Conservation (phyloP, 371 early-diverging fungal species). For the Lichtheimia corymbifera region DNA sequence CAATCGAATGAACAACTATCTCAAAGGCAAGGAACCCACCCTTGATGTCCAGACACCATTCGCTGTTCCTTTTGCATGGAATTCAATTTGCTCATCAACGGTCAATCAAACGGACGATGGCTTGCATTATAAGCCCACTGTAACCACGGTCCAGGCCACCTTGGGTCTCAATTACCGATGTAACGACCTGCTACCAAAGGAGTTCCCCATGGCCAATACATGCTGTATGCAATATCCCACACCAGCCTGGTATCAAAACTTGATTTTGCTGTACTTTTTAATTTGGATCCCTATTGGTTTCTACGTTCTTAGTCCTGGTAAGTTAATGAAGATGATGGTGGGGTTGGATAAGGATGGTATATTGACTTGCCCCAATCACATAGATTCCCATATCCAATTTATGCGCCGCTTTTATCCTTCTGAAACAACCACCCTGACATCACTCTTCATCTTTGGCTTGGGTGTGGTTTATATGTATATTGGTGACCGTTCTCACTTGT, state of each 20-base stretch:
- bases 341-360: background rate
- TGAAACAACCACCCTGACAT: conserved; percentile 33
- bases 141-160: conserved; percentile 52
- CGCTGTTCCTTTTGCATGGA: conserved; percentile 57
- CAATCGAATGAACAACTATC: conserved; percentile 56
- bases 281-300: conserved; percentile 52
- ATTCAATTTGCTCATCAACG: conserved; percentile 38
- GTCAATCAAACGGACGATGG: conserved; percentile 59
- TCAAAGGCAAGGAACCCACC: conserved; percentile 24
- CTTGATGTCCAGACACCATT: conserved; percentile 26
- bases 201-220: conserved; percentile 50
- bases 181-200: conserved; percentile 51
- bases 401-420: conserved; percentile 17
- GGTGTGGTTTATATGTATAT: conserved; percentile 61
- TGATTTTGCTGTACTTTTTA: conserved; percentile 47
- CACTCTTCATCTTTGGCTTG: conserved; percentile 48
- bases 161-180: conserved; percentile 67
- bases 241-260: conserved; percentile 50
- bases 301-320: conserved; percentile 31
- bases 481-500: conserved; percentile 71
- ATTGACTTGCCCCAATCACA: conserved; percentile 2
- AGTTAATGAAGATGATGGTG: background rate
- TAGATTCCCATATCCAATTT: conserved; percentile 11
- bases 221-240: conserved; percentile 68
- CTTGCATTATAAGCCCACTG: conserved; percentile 52